Percentiles rank a stretch among this genome's conserved stretches.
Conservation (phyloP, 441 rosid species). For the Caryocar brasiliense region DNA sequence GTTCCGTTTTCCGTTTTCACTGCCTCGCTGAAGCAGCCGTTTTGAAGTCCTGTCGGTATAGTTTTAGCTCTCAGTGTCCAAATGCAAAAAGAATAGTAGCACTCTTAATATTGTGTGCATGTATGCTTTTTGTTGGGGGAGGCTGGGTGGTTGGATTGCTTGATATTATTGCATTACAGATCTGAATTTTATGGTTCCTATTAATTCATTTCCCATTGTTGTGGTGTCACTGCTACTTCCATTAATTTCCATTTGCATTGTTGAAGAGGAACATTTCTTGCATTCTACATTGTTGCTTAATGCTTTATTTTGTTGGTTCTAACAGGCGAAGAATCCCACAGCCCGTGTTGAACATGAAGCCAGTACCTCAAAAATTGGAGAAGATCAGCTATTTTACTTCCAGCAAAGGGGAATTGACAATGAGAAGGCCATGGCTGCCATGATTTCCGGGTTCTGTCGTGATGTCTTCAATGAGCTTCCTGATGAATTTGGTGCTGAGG, state of each 20-base stretch:
- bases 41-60: no score
- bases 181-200: no score
- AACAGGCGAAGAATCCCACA: slow-evolving; percentile 82
- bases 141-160: no score
- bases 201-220: no score
- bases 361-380: slow-evolving; percentile 85
- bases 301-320: background rate
- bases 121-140: no score
- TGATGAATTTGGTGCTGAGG: slow-evolving; percentile 89
- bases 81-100: no score
- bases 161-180: no score
- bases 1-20: no score
- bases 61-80: no score
- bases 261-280: background rate
- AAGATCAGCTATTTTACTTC: slow-evolving; percentile 96
- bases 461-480: slow-evolving; percentile 90
- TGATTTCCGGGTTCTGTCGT: slow-evolving; percentile 87
- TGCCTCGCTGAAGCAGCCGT: no score
- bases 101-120: no score
- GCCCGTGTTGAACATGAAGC: slow-evolving; percentile 91
- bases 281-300: background rate
- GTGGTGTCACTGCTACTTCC: background rate
- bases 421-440: slow-evolving; percentile 95
- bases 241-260: background rate
- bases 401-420: slow-evolving; percentile 89